Evolutionary conservation across 768 basidiomycete species (phyloP), one percentile per base, ranked within the genome.

Genomic region (Daedaleopsis nitida): DNA sequence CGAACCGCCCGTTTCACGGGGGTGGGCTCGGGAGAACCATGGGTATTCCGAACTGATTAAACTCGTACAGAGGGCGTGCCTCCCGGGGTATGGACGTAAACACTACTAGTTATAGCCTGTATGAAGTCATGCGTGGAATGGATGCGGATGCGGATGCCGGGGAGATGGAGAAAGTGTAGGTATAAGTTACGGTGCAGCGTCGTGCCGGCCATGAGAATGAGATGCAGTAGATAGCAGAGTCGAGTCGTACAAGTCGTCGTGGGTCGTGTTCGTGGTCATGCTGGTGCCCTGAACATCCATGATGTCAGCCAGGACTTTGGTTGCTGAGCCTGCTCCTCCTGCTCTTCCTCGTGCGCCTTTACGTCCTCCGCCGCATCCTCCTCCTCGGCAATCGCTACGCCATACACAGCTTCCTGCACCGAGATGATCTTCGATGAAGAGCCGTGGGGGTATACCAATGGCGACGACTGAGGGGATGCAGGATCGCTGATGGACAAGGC

Each of bases 381-480:
- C 72, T 91, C 89, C 70, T 92, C 89, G 42, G 84, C 87, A 43
- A 89, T 77, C 44, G 88, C 83, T 65, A 91, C 89, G 49, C 83
- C 81, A 53, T 82, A 77, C 44, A 91, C 86, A 11, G 88, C 89
- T 61, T 86, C 80, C 10, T 82, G 81, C 5, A 85, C 77, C 16
- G 86, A 80, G n/a, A 88, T 74, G 49, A 71, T 44, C 60, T 70
- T 69, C 70, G 65, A 51, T 58, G 62, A 23, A 13, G 51, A 17
- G 17, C 62, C 42, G 69, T 69, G 34, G 27, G 39, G 35, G 54
- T 47, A 57, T 45, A 44, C 35, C 35, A 49, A 37, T n/a, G 57
- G 56, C 23, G 57, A 38, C n/a, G 53, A 6, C 27, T 38, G 23
- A 23, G 44, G 34, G 23, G 61, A 24, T 7, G 35, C 55, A 39